phyloP scores from a whole-genome alignment of 306 rosid species.

The Pterocarpus santalinus region DNA sequence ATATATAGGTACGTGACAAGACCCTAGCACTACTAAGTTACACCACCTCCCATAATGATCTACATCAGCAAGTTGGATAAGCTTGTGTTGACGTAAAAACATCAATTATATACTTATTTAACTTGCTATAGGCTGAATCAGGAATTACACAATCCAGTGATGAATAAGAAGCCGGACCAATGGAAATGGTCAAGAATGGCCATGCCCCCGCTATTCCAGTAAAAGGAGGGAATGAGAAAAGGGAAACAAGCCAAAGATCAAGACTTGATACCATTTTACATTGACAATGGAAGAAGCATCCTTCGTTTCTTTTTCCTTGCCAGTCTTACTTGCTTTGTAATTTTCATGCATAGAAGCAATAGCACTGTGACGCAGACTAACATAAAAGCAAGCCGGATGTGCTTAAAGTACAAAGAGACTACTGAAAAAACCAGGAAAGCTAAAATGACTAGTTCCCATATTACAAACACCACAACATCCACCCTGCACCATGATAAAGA shows the following conservation, averaged over 20 bases:
- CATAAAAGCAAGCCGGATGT: slow-evolving; percentile 77
- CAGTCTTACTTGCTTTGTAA: slow-evolving; percentile 94
- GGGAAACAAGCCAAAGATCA: slow-evolving; percentile 44
- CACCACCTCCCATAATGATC: slow-evolving; percentile 48
- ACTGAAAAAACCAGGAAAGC: slow-evolving; percentile 96
- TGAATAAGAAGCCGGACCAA: slow-evolving; percentile 42
- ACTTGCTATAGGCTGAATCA: slow-evolving; percentile 49
- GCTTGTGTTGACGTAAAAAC: slow-evolving; percentile 43
- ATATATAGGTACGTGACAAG: slow-evolving; percentile 37
- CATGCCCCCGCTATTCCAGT: slow-evolving; percentile 40
- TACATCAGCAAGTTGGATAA: slow-evolving; percentile 48
- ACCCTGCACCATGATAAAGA: slow-evolving; percentile 79
- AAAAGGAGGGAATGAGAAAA: slow-evolving; percentile 28
- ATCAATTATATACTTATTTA: slow-evolving; percentile 44
- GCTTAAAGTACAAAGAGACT: slow-evolving; percentile 93
- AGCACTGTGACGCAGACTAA: slow-evolving; percentile 81
- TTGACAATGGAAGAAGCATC: slow-evolving; percentile 99
- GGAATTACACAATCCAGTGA: slow-evolving; percentile 48
- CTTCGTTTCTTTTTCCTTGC: slow-evolving; percentile 96
- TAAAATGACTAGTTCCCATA: slow-evolving; percentile 92
- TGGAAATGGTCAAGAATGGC: slow-evolving; percentile 42
- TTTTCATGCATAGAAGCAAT: slow-evolving; percentile 90
- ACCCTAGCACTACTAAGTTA: slow-evolving; percentile 40
- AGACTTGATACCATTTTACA: slow-evolving; percentile 65
- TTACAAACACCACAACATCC: slow-evolving; percentile 95